These are phyloP conservation scores for Oldenlandia corymbosa DNA, from an alignment of 257 asterid genomes.

Conservation along the genomic window DNA sequence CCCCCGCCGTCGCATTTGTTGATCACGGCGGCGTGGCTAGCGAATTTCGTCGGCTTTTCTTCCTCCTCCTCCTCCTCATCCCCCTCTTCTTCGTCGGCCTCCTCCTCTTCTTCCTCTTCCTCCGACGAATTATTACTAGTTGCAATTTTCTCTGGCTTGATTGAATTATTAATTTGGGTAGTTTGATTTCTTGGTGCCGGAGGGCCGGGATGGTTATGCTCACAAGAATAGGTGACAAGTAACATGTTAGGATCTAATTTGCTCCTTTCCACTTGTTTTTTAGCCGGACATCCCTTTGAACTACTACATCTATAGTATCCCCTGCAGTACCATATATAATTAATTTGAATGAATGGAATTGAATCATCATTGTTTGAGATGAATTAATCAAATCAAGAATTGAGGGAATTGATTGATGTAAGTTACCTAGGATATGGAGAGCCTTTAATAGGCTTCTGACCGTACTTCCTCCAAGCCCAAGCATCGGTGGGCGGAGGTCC, in stretches of 20 bases:
- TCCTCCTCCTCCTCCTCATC: slow-evolving; percentile 23
- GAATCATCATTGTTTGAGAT: not conserved
- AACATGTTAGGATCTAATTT: slow-evolving; percentile 60
- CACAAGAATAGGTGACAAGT: slow-evolving; percentile 74
- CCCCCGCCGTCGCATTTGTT: not conserved
- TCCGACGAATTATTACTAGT: slow-evolving; percentile 17
- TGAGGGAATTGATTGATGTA: too few relatives aligned
- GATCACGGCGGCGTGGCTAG: slow-evolving; percentile 19
- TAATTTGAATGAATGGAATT: too few relatives aligned
- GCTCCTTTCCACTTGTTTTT: slow-evolving; percentile 91
- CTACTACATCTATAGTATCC: slow-evolving; percentile 95
- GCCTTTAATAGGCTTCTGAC: slow-evolving; percentile 93
- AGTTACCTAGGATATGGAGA: slow-evolving; percentile 92
- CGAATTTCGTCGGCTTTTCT: slow-evolving; percentile 18
- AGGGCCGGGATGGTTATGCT: slow-evolving; percentile 84
- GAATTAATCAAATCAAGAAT: too few relatives aligned
- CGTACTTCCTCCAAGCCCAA: slow-evolving; percentile 98
- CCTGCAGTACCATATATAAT: slow-evolving; percentile 30
- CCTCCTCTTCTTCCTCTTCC: slow-evolving; percentile 21
- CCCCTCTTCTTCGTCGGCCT: slow-evolving; percentile 20
- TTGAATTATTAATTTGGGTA: not conserved
- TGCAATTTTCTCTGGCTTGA: slow-evolving; percentile 3
- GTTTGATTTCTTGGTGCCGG: slow-evolving; percentile 36
- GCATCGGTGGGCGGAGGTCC: slow-evolving; percentile 92
- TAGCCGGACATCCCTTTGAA: slow-evolving; percentile 94